Evolutionary conservation across 106 monocot species (phyloP), one percentile per base, ranked within the genome.

Genomic region (Narthecium ossifragum): DNA sequence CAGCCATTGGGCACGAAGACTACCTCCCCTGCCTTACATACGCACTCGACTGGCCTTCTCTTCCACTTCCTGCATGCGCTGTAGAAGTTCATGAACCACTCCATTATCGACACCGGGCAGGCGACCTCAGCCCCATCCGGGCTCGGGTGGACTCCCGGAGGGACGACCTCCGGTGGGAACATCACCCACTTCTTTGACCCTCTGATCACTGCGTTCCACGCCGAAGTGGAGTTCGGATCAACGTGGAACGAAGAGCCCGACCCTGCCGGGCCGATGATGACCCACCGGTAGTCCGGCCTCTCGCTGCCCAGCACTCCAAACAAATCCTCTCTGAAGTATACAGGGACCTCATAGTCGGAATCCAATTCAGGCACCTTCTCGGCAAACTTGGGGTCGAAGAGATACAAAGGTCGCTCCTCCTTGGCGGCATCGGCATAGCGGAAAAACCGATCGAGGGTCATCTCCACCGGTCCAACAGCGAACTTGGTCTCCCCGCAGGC

Each of bases 61-160:
- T 81, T 75, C 87, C 81, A 79, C 24, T 69, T 65, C 63, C 30
- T 76, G 56, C 84, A 91, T 0, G 55, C 68, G 3, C 55, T 76
- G 66, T 98, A 98, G 38, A 98, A 98, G 62, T 98, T 98, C 90
- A 98, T 98, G 61, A 98, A 98, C 98, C 98, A 98, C 79, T 98
- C 98, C 68, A 90, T 86, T 53, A 91, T 98, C 9, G 91, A 91
- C 9, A 98, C 98, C 0, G 98, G 98, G 20, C 91, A 91, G 1
- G 91, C 91, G 28, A 98, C 98, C 61, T 98, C 98, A 4, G 81
- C 72, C 6, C 98, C 98, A 54, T 98, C 91, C 0, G 81, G 69
- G 26, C 98, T 91, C 3, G 98, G 91, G 31, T 98, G 85, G 21
- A 98, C 98, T 0, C 98, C 98, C 3, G 91, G 98, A 8, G 98